phyloP scores from a whole-genome alignment of 176 grass and related monocot genomes.

The Triticum urartu region DNA sequence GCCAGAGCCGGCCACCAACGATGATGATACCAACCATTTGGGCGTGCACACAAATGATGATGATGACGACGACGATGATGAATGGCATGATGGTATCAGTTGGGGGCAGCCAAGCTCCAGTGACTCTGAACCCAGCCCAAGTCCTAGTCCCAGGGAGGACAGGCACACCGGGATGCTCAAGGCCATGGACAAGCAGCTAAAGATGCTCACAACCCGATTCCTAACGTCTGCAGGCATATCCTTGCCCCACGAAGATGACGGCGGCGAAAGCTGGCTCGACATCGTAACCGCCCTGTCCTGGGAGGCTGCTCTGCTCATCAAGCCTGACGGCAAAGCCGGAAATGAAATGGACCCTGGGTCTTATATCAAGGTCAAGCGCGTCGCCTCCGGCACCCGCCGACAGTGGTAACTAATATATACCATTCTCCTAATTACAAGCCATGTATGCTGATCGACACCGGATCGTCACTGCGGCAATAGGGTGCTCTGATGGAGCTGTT shows the following conservation, averaged over 20 bases:
- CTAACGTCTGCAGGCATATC: constrained; percentile 40
- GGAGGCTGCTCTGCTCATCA: constrained; percentile 65
- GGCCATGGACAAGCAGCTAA: constrained; percentile 64
- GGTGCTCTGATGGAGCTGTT: background rate
- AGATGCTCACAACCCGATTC: constrained; percentile 63
- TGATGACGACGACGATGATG: background rate
- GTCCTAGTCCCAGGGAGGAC: constrained; percentile 17
- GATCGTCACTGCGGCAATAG: background rate
- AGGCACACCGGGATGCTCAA: constrained; percentile 47
- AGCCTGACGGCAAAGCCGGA: constrained; percentile 52
- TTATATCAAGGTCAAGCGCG: constrained; percentile 72
- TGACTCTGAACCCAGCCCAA: constrained; percentile 1
- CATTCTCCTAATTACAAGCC: background rate
- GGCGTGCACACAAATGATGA: background rate
- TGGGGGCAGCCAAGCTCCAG: constrained; percentile 26
- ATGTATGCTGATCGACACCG: background rate
- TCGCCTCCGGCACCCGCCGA: constrained; percentile 38
- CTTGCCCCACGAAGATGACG: constrained; percentile 11
- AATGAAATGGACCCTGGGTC: constrained; percentile 68
- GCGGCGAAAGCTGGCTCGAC: constrained; percentile 42
- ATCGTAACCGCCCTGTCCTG: constrained; percentile 60
- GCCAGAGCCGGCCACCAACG: constrained; percentile 37
- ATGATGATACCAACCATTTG: constrained; percentile 25
- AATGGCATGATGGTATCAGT: constrained; percentile 2
- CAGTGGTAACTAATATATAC: constrained; percentile 45